A percentile compares a stretch with the other conserved stretches of the same genome.
Conservation (phyloP, 768 basidiomycete species). For the Lactifluus volemus region DNA sequence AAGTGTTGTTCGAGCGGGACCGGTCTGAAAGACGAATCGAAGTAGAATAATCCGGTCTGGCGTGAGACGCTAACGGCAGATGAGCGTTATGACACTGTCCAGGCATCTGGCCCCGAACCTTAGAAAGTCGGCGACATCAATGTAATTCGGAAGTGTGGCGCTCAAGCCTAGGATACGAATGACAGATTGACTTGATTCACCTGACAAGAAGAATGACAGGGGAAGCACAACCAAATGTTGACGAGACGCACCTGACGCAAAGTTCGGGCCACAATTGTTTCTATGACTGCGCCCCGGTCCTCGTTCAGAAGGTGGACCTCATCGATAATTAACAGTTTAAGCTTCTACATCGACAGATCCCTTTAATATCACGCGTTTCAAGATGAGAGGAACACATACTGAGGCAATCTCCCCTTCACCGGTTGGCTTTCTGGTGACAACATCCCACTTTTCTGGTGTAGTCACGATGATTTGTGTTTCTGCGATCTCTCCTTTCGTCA, state of each 20-base stretch:
- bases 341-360: slow-evolving; percentile 41
- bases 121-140: slow-evolving; percentile 93
- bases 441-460: slow-evolving; percentile 99
- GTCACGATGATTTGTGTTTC: slow-evolving; percentile 97
- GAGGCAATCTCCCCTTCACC: slow-evolving; percentile 96
- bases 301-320: slow-evolving; percentile 97
- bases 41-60: slow-evolving; percentile 87
- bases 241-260: slow-evolving; percentile 57
- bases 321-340: slow-evolving; percentile 94
- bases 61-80: slow-evolving; percentile 62
- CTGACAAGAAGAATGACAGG: slow-evolving; percentile 30
- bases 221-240: not conserved
- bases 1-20: slow-evolving; percentile 97
- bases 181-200: slow-evolving; percentile 95
- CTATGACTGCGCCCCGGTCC: slow-evolving; percentile 96
- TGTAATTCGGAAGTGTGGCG: slow-evolving; percentile 94
- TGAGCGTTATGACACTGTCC: not conserved
- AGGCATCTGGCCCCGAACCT: slow-evolving; percentile 39
- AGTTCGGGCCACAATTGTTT: slow-evolving; percentile 95
- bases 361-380: not conserved
- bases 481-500: slow-evolving; percentile 88
- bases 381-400: slow-evolving; percentile 35
- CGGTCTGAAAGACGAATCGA: slow-evolving; percentile 95
- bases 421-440: slow-evolving; percentile 93
- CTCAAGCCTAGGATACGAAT: slow-evolving; percentile 95